Evolutionary conservation across 1,284 basidiomycete species (phyloP), one percentile per base, ranked within the genome.

Genomic region (Clitocybe nebularis): DNA sequence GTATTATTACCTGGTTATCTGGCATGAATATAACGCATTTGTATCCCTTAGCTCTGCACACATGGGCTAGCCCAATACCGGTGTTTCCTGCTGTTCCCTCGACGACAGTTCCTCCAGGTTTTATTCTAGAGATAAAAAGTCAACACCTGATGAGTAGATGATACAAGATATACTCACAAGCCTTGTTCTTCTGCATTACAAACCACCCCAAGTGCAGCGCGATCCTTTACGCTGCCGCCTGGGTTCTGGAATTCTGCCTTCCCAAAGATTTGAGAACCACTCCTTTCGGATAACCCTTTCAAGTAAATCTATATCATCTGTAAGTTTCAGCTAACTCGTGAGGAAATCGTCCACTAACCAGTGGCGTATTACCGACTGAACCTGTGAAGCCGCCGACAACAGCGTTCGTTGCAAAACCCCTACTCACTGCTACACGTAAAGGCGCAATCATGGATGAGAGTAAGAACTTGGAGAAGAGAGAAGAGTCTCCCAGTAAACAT

Each of bases 21-120:
- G 95, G 95, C 95, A 99, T 98, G 78, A 93, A 99, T 60, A 99
- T 99, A n/a, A 99, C 94, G 60, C 95, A 98, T 63, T 85, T 89
- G 74, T 99, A 99, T 2, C 96, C 94, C 53, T 79, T 82, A 19
- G 90, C 81, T 55, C 95, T 75, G 68, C 95, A 98, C 41, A 98
- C 91, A 59, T 94, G 93, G 3, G 94, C 93, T 24, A 98, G 78
- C 35, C 94, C 94, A 50, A 97, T 97, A 39, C 94, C 95, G 4
- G 95, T 99, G 71, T 99, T 99, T n/a, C 95, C 95, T 22, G 95
- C 95, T 0, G 95, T 99, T 2, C 95, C 95, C 67, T 99, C 95
- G 8, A 99, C 93, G 45, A 99, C 84, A 0, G 93, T 97, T 1
- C 95, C 95, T 26, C 95, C 94, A 1, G 92, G 81, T 59, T 84